Conservation (phyloP, 129 eudicot genomes). For the Saussurea involucrata region DNA sequence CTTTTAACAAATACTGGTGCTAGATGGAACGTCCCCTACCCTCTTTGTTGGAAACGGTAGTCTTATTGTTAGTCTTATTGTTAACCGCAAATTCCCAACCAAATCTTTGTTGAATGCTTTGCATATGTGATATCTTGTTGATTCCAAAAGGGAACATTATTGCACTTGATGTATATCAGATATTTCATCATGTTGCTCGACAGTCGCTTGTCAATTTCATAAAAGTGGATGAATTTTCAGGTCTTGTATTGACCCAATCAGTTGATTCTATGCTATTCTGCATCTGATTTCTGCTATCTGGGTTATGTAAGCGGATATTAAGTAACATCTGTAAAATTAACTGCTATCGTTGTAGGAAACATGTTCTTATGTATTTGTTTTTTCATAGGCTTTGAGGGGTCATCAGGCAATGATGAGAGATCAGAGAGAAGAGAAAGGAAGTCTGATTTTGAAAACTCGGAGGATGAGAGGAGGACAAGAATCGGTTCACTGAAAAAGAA, state of each 20-base stretch:
- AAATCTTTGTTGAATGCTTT: background rate
- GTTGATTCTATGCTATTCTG: background rate
- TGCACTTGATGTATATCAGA: background rate
- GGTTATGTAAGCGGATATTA: background rate
- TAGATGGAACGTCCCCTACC: background rate
- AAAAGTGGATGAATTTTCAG: background rate
- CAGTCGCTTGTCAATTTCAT: background rate
- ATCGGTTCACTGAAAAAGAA: conserved; percentile 79
- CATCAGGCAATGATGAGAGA: conserved; percentile 69
- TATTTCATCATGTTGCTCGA: background rate
- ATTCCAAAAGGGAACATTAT: background rate
- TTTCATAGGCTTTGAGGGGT: conserved; percentile 79
- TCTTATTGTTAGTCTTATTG: background rate
- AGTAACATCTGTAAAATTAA: background rate
- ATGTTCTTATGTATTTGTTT: conserved; percentile 8
- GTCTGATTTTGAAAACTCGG: conserved; percentile 90
- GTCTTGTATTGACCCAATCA: background rate
- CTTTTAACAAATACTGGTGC: background rate
- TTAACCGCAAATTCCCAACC: background rate
- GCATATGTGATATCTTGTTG: background rate
- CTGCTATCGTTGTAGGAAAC: background rate
- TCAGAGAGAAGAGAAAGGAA: conserved; percentile 74
- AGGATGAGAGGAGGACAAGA: conserved; percentile 84
- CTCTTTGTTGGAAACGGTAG: background rate
- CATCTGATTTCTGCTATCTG: background rate